Percentiles rank a stretch among this genome's conserved stretches.
These are phyloP conservation scores for Lanmaoa pseudosensibilis DNA, from an alignment of 768 basidiomycete species.

Conservation along the genomic window DNA sequence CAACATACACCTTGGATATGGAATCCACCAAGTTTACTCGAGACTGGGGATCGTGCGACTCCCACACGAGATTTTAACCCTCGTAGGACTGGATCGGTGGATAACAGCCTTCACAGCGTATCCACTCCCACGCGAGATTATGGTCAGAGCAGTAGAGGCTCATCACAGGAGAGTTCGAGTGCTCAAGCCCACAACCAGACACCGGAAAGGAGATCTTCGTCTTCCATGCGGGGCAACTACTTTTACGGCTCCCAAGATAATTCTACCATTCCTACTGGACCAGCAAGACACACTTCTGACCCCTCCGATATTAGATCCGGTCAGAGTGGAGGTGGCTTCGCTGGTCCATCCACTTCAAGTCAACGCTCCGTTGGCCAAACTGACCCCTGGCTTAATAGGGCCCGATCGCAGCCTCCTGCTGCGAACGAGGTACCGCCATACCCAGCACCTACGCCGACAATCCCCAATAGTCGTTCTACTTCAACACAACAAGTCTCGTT, in stretches of 20 bases:
- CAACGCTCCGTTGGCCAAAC: slow-evolving; percentile 15
- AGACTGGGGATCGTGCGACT: slow-evolving; percentile 28
- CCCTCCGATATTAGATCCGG: slow-evolving; percentile 14
- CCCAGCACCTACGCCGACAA: slow-evolving; percentile 31
- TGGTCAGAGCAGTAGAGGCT: slow-evolving; percentile 16
- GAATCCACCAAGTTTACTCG: slow-evolving; percentile 51
- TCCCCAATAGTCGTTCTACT: slow-evolving; percentile 8
- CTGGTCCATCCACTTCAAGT: slow-evolving; percentile 18
- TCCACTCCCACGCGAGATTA: slow-evolving; percentile 26
- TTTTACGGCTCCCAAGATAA: slow-evolving; percentile 22
- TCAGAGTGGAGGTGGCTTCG: slow-evolving; percentile 4
- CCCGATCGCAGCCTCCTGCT: slow-evolving; percentile 24
- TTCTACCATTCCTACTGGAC: slow-evolving; percentile 9
- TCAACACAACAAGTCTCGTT: slow-evolving; percentile 15
- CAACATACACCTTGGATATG: slow-evolving; percentile 74
- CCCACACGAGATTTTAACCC: slow-evolving; percentile 29
- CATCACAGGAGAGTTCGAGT: slow-evolving; percentile 13
- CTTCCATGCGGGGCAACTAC: slow-evolving; percentile 11
- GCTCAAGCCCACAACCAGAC: slow-evolving; percentile 21
- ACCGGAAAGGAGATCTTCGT: slow-evolving; percentile 21
- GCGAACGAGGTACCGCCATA: slow-evolving; percentile 25
- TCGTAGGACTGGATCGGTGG: slow-evolving; percentile 26
- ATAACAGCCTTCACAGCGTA: slow-evolving; percentile 4
- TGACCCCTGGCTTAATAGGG: slow-evolving; percentile 21
- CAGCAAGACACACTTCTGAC: slow-evolving; percentile 28